phyloP scores from a whole-genome alignment of 1,284 basidiomycete species.

The Sanghuangporus baumii region DNA sequence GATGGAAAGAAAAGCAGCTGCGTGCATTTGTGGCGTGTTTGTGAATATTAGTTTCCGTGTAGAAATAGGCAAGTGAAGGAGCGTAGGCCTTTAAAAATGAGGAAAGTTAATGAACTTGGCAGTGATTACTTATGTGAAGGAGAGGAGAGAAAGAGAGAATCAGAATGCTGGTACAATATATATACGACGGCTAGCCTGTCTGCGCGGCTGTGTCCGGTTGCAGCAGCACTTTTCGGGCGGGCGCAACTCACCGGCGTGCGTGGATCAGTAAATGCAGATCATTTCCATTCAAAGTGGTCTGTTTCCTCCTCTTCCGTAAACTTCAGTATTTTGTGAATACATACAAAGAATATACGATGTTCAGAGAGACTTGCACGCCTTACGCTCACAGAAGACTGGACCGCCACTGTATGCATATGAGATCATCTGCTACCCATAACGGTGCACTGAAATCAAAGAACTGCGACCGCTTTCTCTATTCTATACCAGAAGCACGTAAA shows the following conservation, averaged over 20 bases:
- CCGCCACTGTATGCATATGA: no score
- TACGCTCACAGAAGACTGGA: no score
- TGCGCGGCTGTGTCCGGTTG: not conserved
- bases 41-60: conserved; percentile 14
- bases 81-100: not conserved
- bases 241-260: not conserved
- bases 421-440: no score
- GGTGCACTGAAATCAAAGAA: no score
- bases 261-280: not conserved
- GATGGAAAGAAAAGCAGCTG: conserved; percentile 36
- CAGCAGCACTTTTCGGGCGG: not conserved
- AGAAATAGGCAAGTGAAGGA: not conserved
- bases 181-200: not conserved
- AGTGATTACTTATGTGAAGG: not conserved
- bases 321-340: no score
- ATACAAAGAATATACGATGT: no score
- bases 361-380: no score
- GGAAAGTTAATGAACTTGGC: no score
- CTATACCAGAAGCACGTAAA: not conserved
- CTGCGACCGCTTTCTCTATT: not conserved
- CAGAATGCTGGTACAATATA: not conserved
- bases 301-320: not conserved
- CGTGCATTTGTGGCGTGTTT: conserved; percentile 36
- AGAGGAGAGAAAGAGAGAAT: not conserved
- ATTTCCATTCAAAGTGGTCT: not conserved